Evolutionary conservation across 2,329 filamentous ascomycete genomes (phyloP).

Genomic region (Nothophaeocryptopus gaeumannii): DNA sequence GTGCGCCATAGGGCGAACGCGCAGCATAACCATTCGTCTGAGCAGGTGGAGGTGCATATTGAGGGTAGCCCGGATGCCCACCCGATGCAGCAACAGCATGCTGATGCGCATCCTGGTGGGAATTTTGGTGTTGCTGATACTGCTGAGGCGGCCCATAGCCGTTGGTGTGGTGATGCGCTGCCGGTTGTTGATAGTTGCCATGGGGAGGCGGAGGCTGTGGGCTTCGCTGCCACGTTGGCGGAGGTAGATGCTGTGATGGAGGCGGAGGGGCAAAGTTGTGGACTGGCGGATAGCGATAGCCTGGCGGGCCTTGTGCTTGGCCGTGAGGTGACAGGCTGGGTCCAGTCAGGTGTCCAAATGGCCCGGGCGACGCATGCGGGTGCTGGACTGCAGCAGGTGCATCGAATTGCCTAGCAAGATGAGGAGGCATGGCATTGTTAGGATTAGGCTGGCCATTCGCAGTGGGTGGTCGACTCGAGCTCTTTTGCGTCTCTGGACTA

Average conservation of each 20-base stretch:
- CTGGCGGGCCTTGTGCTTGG: conserved; percentile 43
- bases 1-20: conserved; percentile 4
- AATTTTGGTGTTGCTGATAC: conserved; percentile 33
- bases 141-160: conserved; percentile 26
- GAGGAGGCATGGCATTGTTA: conserved; percentile 20
- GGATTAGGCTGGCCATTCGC: conserved; percentile 15
- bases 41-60: conserved; percentile 11
- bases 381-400: conserved; percentile 9
- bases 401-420: conserved; percentile 31
- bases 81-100: conserved; percentile 30
- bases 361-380: conserved; percentile 17
- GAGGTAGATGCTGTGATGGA: conserved; percentile 25
- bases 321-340: conserved; percentile 46
- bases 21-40: conserved; percentile 10
- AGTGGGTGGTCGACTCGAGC: conserved; percentile 18
- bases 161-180: conserved; percentile 7
- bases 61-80: conserved; percentile 24
- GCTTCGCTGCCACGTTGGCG: conserved; percentile 31
- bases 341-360: conserved; percentile 36
- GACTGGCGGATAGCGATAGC: conserved; percentile 32
- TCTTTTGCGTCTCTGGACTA: conserved; percentile 26
- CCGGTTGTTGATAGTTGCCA: neutral
- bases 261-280: conserved; percentile 30
- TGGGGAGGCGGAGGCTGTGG: conserved; percentile 23
- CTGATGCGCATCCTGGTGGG: conserved; percentile 34